Evolutionary conservation across 495 filamentous ascomycete species (phyloP), one percentile per base, ranked within the genome.

Genomic region (Neurospora cerealis): DNA sequence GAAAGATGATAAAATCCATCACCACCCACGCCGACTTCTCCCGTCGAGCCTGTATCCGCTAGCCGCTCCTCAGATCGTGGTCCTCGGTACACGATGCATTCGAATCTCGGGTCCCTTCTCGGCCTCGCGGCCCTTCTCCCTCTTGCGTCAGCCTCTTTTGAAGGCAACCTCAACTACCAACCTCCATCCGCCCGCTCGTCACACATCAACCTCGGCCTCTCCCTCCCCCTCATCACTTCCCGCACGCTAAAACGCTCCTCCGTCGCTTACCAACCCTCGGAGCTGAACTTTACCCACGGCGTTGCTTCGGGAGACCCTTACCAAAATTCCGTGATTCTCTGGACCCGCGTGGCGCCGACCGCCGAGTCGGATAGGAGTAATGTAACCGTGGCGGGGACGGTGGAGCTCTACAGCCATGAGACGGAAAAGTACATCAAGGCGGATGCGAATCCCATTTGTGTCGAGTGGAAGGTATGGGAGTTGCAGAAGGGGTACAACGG

Each of bases 281-380:
- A 77, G 46, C 71, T 77, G 15, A 77, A 74, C 69, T 77, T 77
- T 54, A 77, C 76, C 36, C 76, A 77, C 32, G 74, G 89, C 69
- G 82, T 91, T 41, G 89, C 90, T 42, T 89, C 87, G 38, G 90
- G 90, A 36, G 90, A 92, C 74, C 90, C 90, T 4, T 90, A 88
- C 69, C 81, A 88, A 8, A 78, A 86, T 75, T 89, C 86, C 36
- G 86, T 91, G 10, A 91, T 92, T 73, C 83, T 92, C 1, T 91
- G 90, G 89, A 91, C 90, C 8, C 83, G 90, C 32, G 80, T 85
- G 39, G 84, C 88, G 1, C 90, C 89, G 13, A 80, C 81, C 32
- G 75, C 72, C 42, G 86, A 85, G 40, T 86, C 89, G 71, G 87
- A 88, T 71, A 72, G 80, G 62, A 86, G 83, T 70, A 89, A 90